Base-by-base conservation (phyloP, 768 basidiomycete genomes). In the Clavulina sp. region DNA sequence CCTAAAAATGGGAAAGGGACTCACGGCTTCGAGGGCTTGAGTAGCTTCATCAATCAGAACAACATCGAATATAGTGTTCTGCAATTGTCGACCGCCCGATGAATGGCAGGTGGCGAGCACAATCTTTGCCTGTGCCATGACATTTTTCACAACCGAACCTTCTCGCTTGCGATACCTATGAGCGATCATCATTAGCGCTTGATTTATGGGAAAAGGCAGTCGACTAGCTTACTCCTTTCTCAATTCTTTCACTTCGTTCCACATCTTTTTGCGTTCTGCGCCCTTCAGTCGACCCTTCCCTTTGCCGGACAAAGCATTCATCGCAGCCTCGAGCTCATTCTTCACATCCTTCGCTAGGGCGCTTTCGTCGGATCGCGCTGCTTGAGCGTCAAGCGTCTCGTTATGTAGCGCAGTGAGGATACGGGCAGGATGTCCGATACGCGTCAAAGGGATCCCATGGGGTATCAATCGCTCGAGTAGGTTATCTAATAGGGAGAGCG, bases 1-100 rank as follows among this genome's bases (percentile, higher is more conserved):
- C 13, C 29, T 33, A 3, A 18, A 4, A 4, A n/a, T 54, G 29
- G 29, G 44, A 4, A 62, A n/a, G 18, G 29, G 24, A 44, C 59
- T 44, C 61, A 91, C 91, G 23, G 91, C 88, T 67, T 99, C 93
- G 13, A 95, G 61, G 3, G 92, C 93, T 63, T 97, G 95, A 0
- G 95, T 96, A 0, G 95, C 95, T 66, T 99, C 95, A 58, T 99
- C 95, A 50, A 99, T 92, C 43, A 99, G 82, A 7, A 91, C 77
- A 0, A 93, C 83, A 61, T 99, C 95, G 60, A 99, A 99, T 1
- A 73, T 66, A 52, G 80, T 72, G 54, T 81, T 76, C 40, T 74
- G 72, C 4, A 97, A 66, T 57, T 92, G 87, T 21, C 82, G 68
- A 3, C 84, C 81, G 0, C 93, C 95, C 4, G 93, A 77, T 9